Evolutionary conservation across 2,329 filamentous ascomycete genomes (phyloP).

Genomic region (Pyrenochaeta sp.): DNA sequence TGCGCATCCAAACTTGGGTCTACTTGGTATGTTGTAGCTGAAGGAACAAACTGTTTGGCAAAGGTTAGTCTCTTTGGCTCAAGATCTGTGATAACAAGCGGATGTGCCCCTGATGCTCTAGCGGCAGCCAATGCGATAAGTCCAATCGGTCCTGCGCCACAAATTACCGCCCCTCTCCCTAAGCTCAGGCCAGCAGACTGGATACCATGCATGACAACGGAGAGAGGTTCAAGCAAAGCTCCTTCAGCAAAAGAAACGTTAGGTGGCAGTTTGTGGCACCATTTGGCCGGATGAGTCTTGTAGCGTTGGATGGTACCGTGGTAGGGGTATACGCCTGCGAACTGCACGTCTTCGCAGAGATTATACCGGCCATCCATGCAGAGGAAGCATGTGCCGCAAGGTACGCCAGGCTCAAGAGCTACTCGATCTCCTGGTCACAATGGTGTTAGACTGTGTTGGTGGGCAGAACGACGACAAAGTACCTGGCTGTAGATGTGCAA

Average conservation of each 20-base stretch:
- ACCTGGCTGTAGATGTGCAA: conserved; percentile 61
- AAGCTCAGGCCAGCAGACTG: conserved; percentile 57
- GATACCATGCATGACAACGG: conserved; percentile 70
- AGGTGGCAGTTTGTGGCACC: conserved; percentile 60
- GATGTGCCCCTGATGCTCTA: conserved; percentile 69
- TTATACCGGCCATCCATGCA: conserved; percentile 70
- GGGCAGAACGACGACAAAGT: not conserved
- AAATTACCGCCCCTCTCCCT: conserved; percentile 5
- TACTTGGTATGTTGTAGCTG: conserved; percentile 64
- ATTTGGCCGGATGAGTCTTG: conserved; percentile 69
- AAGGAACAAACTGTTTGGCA: conserved; percentile 65
- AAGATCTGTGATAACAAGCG: conserved; percentile 70
- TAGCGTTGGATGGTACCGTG: conserved; percentile 68
- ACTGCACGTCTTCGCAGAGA: conserved; percentile 69
- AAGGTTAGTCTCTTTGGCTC: conserved; percentile 65
- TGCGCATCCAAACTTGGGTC: conserved; percentile 56
- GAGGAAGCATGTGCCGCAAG: conserved; percentile 68
- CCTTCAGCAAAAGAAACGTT: conserved; percentile 66
- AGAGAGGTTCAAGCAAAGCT: conserved; percentile 71
- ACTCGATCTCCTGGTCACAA: conserved; percentile 65
- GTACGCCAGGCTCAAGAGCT: conserved; percentile 72
- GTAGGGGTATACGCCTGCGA: conserved; percentile 69
- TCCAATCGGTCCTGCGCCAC: conserved; percentile 70
- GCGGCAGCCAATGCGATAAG: conserved; percentile 69
- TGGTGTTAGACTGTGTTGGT: not conserved